Percentiles rank a stretch among this genome's conserved stretches.
These are phyloP conservation scores for Lactarius pseudohatsudake DNA, from an alignment of 768 basidiomycete species.

Conservation along the genomic window DNA sequence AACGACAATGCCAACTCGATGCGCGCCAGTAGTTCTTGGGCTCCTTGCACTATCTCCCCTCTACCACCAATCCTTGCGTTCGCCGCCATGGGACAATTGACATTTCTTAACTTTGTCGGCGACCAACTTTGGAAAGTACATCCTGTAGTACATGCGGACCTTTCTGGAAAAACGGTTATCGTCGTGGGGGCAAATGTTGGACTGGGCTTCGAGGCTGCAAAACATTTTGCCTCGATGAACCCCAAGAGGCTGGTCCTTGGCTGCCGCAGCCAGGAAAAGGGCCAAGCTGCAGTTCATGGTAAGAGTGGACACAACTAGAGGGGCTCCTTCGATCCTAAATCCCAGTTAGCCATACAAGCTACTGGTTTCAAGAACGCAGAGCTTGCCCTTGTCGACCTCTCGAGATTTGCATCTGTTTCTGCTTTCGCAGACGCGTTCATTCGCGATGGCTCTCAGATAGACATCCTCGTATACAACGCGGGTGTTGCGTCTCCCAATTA, in stretches of 20 bases:
- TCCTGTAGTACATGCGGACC: conserved; percentile 18
- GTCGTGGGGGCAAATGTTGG: conserved; percentile 29
- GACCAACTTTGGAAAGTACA: conserved; percentile 16
- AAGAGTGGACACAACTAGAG: background rate
- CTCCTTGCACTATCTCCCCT: background rate
- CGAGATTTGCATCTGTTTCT: conserved; percentile 32
- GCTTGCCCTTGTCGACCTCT: conserved; percentile 33
- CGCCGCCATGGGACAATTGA: conserved; percentile 19
- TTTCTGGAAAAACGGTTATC: conserved; percentile 28
- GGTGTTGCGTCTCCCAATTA: conserved; percentile 31
- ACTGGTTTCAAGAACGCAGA: conserved; percentile 22
- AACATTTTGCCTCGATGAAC: conserved; percentile 28
- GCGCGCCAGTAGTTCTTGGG: too few relatives aligned
- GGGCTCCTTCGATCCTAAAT: background rate
- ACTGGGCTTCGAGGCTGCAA: conserved; percentile 27
- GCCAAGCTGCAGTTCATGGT: conserved; percentile 22
- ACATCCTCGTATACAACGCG: conserved; percentile 36
- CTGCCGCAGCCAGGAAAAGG: conserved; percentile 22
- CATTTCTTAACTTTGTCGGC: conserved; percentile 9
- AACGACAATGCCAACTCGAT: background rate
- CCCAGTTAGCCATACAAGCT: conserved; percentile 20
- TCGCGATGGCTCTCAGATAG: conserved; percentile 31
- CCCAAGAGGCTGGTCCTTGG: conserved; percentile 25
- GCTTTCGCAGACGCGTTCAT: conserved; percentile 32
- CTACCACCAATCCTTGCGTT: background rate